A percentile compares a stretch with the other conserved stretches of the same genome.
Evolutionary conservation across 176 grass and related monocot species (phyloP).

Genomic region (Calamus simplicifolius): DNA sequence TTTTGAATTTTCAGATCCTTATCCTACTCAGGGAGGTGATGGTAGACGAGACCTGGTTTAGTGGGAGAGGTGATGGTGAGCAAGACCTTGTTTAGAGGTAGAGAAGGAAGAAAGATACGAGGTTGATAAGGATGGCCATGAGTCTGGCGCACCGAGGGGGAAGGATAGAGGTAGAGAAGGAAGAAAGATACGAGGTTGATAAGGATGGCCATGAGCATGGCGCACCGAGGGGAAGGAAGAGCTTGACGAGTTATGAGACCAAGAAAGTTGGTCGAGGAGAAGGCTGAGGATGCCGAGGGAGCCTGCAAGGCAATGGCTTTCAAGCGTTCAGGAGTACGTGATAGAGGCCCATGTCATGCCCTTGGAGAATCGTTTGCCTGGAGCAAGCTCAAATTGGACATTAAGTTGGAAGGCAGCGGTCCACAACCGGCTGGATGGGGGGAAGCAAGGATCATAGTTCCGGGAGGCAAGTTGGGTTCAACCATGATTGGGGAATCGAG

Average conservation of each 20-base stretch:
- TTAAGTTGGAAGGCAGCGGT: conserved; percentile 37
- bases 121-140: conserved; percentile 37
- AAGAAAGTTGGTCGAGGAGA: conserved; percentile 36
- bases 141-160: conserved; percentile 48
- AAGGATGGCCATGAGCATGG: conserved; percentile 41
- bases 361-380: conserved; percentile 16
- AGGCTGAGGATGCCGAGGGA: conserved; percentile 29
- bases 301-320: conserved; percentile 28
- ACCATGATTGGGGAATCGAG: no score
- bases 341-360: conserved; percentile 7
- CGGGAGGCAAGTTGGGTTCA: conserved; percentile 17
- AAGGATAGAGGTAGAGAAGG: conserved; percentile 5
- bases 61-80: conserved; percentile 36
- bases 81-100: background rate
- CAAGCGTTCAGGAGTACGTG: conserved; percentile 35
- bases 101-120: conserved; percentile 9
- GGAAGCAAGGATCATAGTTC: conserved; percentile 65
- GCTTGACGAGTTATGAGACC: conserved; percentile 37
- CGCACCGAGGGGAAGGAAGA: conserved; percentile 51
- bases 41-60: background rate
- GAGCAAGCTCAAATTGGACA: conserved; percentile 36
- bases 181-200: conserved; percentile 21
- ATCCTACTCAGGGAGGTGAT: no score
- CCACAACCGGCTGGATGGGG: conserved; percentile 53
- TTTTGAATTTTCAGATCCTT: no score